phyloP scores from a whole-genome alignment of 306 rosid species.

The Malus sieversii region DNA sequence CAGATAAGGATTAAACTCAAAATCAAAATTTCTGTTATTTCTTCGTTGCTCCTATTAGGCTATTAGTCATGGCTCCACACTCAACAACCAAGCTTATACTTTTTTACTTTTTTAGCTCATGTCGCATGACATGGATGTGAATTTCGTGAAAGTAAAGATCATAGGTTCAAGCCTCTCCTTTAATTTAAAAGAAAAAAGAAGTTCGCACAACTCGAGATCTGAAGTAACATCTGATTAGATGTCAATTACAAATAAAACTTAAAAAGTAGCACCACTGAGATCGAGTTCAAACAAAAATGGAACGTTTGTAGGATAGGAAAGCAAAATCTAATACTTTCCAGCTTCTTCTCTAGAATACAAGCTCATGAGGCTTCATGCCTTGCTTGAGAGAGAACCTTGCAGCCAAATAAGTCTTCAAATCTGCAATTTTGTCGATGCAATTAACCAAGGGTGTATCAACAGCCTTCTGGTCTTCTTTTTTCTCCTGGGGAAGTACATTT shows the following conservation, averaged over 20 bases:
- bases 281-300: not conserved
- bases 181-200: not conserved
- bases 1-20: too few relatives aligned
- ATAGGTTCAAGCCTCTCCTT: not conserved
- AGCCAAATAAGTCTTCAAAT: conserved; percentile 51
- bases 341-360: conserved; percentile 30
- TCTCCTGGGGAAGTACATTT: conserved; percentile 50
- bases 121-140: not conserved
- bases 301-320: not conserved
- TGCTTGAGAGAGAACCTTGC: conserved; percentile 61
- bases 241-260: not conserved
- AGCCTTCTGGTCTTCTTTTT: conserved; percentile 60
- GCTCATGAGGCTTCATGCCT: conserved; percentile 63
- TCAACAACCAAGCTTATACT: too few relatives aligned
- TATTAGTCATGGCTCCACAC: too few relatives aligned
- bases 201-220: not conserved
- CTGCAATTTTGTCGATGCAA: conserved; percentile 45
- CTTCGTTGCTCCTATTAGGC: not conserved
- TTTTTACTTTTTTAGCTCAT: not conserved
- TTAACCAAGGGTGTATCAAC: conserved; percentile 43
- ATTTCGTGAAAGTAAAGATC: not conserved
- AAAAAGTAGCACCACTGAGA: not conserved
- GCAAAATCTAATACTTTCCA: not conserved
- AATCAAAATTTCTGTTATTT: too few relatives aligned
- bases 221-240: not conserved